These are phyloP conservation scores for Dothiorella sarmentorum DNA, from an alignment of 2,329 filamentous ascomycete genomes.

Conservation along the genomic window DNA sequence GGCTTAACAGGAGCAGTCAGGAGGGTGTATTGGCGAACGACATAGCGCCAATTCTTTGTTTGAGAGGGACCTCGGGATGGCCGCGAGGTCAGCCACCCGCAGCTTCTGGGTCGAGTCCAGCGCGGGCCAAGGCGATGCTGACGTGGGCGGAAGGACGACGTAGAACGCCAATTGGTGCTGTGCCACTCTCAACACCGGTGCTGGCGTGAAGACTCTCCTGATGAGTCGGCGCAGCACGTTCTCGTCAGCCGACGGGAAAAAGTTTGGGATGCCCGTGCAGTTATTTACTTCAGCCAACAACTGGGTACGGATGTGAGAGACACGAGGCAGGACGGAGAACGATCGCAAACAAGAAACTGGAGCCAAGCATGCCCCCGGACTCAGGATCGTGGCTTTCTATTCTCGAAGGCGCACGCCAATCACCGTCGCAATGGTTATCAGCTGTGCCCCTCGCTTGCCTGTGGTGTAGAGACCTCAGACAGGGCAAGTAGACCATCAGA, in stretches of 20 bases:
- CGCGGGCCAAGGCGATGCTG: background rate
- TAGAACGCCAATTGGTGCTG: background rate
- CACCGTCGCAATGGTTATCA: slow-evolving; percentile 14
- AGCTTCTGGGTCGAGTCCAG: background rate
- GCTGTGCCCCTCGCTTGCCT: slow-evolving; percentile 16
- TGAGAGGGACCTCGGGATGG: background rate
- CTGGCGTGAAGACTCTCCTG: slow-evolving; percentile 6
- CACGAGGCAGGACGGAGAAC: slow-evolving; percentile 15
- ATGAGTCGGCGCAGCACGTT: slow-evolving; percentile 5
- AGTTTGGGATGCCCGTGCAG: slow-evolving; percentile 1
- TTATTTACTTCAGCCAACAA: slow-evolving; percentile 3
- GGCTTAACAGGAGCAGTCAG: background rate
- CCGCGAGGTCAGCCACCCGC: background rate
- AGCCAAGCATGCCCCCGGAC: slow-evolving; percentile 5
- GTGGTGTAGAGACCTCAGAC: background rate
- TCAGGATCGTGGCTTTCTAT: background rate
- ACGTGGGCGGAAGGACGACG: background rate
- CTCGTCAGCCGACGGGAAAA: slow-evolving; percentile 4
- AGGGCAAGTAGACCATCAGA: slow-evolving; percentile 3
- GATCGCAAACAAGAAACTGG: slow-evolving; percentile 16
- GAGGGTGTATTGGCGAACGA: slow-evolving; percentile 1
- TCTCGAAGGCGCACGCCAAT: slow-evolving; percentile 10
- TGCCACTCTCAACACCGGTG: background rate
- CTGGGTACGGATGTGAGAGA: slow-evolving; percentile 9
- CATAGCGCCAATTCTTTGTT: background rate